A percentile compares a stretch with the other conserved stretches of the same genome.
These are phyloP conservation scores for Macrophomina tecta DNA, from an alignment of 2,329 filamentous ascomycete species.

Conservation along the genomic window DNA sequence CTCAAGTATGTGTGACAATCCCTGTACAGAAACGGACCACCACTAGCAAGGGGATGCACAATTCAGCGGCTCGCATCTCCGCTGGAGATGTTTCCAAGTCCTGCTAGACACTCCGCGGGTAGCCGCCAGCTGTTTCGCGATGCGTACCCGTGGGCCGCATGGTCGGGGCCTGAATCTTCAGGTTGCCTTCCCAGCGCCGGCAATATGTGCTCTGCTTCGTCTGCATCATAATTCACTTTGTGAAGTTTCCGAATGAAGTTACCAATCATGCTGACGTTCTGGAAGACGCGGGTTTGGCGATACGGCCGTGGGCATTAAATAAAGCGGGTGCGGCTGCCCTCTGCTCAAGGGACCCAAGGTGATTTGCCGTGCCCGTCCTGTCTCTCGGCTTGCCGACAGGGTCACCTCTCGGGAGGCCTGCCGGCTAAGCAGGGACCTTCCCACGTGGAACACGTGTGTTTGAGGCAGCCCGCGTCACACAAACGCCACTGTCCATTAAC, in stretches of 20 bases:
- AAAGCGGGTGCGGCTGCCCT: not conserved
- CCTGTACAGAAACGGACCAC: not conserved
- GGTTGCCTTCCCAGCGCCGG: not conserved
- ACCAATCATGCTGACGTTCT: not conserved
- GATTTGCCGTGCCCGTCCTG: not conserved
- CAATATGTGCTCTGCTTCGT: slow-evolving; percentile 10
- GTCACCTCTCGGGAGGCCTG: not conserved
- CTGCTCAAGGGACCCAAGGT: not conserved
- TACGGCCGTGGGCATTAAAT: not conserved
- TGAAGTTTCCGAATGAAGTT: not conserved
- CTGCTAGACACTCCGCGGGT: not conserved
- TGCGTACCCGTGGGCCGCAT: not conserved
- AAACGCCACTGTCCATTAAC: not conserved
- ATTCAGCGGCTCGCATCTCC: not conserved
- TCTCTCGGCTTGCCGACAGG: slow-evolving; percentile 9
- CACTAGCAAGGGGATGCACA: not conserved
- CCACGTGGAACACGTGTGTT: slow-evolving; percentile 22
- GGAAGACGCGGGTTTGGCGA: not conserved
- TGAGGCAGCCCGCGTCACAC: slow-evolving; percentile 18
- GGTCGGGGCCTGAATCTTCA: not conserved
- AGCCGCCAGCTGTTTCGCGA: not conserved
- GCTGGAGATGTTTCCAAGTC: slow-evolving; percentile 15
- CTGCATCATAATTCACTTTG: not conserved
- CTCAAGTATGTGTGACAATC: slow-evolving; percentile 10
- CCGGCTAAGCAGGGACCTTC: slow-evolving; percentile 16